A percentile compares a stretch with the other conserved stretches of the same genome.
phyloP scores from a whole-genome alignment of 2,329 filamentous ascomycete genomes.

The Colletotrichum liaoningense region DNA sequence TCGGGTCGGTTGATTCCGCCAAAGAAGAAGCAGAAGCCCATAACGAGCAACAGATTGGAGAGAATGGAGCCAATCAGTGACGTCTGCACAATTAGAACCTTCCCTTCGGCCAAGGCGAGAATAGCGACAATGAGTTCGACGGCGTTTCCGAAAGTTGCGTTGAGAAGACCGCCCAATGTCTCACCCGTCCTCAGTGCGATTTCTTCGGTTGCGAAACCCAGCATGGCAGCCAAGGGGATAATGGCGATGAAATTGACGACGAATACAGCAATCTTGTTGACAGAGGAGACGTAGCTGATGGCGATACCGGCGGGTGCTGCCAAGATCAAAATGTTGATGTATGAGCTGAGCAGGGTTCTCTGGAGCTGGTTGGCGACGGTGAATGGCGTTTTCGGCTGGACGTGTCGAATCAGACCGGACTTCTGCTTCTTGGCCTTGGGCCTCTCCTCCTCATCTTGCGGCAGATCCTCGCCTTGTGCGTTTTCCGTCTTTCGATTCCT shows the following conservation, averaged over 20 bases:
- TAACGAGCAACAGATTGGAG: constrained; percentile 87
- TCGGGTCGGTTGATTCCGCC: constrained; percentile 82
- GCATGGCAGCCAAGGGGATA: constrained; percentile 86
- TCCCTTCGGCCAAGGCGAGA: constrained; percentile 78
- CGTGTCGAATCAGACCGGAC: constrained; percentile 55
- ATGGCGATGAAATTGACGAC: constrained; percentile 95
- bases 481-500: constrained; percentile 47
- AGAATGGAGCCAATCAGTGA: constrained; percentile 92
- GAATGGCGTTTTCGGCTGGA: constrained; percentile 65
- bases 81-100: constrained; percentile 90
- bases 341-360: constrained; percentile 82
- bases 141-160: constrained; percentile 90
- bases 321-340: constrained; percentile 86
- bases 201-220: constrained; percentile 91
- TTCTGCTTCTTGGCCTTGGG: constrained; percentile 55
- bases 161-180: constrained; percentile 87
- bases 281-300: constrained; percentile 69
- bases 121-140: constrained; percentile 91
- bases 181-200: constrained; percentile 86
- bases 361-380: constrained; percentile 75
- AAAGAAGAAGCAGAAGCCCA: constrained; percentile 94
- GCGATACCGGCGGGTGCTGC: constrained; percentile 85
- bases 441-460: constrained; percentile 43
- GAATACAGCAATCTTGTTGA: constrained; percentile 76
- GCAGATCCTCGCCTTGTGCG: constrained; percentile 31